Conservation (phyloP, 2,329 filamentous ascomycete genomes). For the Whalleya microplaca region DNA sequence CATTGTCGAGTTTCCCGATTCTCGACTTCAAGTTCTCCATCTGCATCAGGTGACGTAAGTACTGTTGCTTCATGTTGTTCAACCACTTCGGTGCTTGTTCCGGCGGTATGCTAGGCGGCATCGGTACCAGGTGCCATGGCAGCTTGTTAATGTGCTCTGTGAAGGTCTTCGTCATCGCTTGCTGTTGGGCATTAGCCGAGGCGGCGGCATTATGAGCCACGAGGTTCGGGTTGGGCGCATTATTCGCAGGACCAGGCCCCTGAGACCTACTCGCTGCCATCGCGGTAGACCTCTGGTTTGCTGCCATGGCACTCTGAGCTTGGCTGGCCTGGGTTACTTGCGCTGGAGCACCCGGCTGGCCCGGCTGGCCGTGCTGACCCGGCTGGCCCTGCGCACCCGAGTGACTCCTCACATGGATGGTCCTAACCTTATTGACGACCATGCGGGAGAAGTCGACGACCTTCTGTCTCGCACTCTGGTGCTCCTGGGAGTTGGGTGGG, state of each 20-base stretch:
- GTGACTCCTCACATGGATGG: constrained; percentile 37
- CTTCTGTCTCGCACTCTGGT: constrained; percentile 58
- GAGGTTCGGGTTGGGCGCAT: constrained; percentile 3
- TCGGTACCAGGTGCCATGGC: constrained; percentile 26
- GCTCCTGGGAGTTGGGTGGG: constrained; percentile 48
- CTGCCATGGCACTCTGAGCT: constrained; percentile 25
- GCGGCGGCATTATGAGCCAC: constrained; percentile 7
- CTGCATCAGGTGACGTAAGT: constrained; percentile 26
- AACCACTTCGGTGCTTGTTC: constrained; percentile 30
- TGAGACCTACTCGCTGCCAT: constrained; percentile 26
- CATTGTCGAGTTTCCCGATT: constrained; percentile 20
- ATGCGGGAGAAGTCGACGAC: constrained; percentile 64
- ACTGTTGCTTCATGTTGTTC: constrained; percentile 27
- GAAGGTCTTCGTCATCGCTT: constrained; percentile 26
- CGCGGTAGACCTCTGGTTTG: constrained; percentile 18
- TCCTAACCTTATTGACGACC: constrained; percentile 53
- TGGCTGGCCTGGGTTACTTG: constrained; percentile 24
- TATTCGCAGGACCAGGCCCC: constrained; percentile 5
- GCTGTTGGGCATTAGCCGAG: constrained; percentile 2
- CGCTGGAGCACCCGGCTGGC: constrained; percentile 13
- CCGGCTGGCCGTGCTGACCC: constrained; percentile 11
- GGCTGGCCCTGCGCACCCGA: constrained; percentile 23
- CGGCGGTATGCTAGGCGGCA: constrained; percentile 15
- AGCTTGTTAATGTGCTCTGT: constrained; percentile 33
- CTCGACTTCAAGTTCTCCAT: constrained; percentile 33